Percentiles rank a stretch among this genome's conserved stretches.
Evolutionary conservation across 208 protist species (phyloP).

Genomic region (Acanthamoeba castellanii): DNA sequence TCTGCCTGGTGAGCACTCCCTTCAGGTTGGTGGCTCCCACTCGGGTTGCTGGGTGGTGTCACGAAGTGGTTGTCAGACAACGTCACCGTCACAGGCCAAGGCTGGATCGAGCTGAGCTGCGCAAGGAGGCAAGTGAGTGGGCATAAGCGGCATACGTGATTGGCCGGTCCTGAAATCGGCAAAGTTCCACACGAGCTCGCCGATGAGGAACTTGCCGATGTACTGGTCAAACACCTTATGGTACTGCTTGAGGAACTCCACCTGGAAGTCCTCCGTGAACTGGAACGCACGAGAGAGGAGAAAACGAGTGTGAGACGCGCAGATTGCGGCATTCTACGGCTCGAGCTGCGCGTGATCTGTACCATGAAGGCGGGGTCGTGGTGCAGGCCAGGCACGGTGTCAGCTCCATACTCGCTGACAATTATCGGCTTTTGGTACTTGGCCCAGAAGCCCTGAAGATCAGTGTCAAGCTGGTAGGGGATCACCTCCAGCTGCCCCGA

Average conservation of each 20-base stretch:
- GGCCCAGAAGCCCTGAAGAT: constrained; percentile 8
- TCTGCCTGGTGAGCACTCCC: constrained; percentile 12
- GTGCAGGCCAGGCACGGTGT: constrained; percentile 27
- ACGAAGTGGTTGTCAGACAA: neutral
- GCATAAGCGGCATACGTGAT: neutral
- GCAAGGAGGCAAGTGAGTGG: neutral
- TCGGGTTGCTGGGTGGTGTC: neutral
- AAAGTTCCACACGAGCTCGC: constrained; percentile 50
- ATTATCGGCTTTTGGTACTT: constrained; percentile 37
- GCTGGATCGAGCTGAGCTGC: too few relatives aligned
- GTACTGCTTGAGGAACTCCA: constrained; percentile 29
- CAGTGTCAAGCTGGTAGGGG: neutral
- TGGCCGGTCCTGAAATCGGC: constrained; percentile 31
- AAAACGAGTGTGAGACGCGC: neutral
- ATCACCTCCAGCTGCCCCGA: constrained; percentile 19
- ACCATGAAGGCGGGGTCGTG: constrained; percentile 48
- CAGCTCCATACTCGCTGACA: constrained; percentile 22
- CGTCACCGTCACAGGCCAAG: too few relatives aligned
- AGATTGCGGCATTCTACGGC: neutral
- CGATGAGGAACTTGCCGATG: constrained; percentile 60
- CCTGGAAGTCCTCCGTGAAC: constrained; percentile 53
- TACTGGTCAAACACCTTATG: constrained; percentile 5
- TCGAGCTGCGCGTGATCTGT: neutral
- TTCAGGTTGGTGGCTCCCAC: constrained; percentile 28
- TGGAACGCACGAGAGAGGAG: neutral